These are phyloP conservation scores for Polygonum maritimum DNA, from an alignment of 148 eudicot genomes.

Conservation along the genomic window DNA sequence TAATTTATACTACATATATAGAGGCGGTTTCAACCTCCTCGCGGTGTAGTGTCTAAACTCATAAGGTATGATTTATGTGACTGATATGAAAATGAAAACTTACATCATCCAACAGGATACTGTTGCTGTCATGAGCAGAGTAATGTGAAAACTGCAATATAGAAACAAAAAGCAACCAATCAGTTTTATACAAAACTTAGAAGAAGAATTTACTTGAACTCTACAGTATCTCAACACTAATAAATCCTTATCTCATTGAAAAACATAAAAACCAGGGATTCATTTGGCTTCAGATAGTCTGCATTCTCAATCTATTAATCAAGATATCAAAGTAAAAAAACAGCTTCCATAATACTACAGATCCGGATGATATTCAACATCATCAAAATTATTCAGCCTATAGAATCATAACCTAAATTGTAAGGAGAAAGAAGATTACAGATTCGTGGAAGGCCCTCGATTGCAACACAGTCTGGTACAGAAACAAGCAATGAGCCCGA, in stretches of 20 bases:
- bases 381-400: background rate
- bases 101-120: constrained; percentile 99
- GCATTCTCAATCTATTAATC: no score
- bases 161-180: background rate
- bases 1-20: background rate
- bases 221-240: background rate
- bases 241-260: background rate
- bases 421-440: constrained; percentile 32
- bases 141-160: constrained; percentile 60
- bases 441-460: constrained; percentile 81
- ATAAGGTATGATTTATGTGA: background rate
- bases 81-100: constrained; percentile 23
- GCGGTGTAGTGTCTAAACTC: background rate
- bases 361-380: background rate
- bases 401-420: background rate
- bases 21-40: background rate
- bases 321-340: no score
- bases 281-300: background rate
- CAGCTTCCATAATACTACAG: background rate
- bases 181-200: background rate
- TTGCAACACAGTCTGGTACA: constrained; percentile 82
- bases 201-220: background rate
- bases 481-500: constrained; percentile 67
- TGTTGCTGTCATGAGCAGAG: constrained; percentile 77
- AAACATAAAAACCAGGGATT: background rate